Conservation (phyloP, 352 stramenopile species). For the Globisporangium nunn region DNA sequence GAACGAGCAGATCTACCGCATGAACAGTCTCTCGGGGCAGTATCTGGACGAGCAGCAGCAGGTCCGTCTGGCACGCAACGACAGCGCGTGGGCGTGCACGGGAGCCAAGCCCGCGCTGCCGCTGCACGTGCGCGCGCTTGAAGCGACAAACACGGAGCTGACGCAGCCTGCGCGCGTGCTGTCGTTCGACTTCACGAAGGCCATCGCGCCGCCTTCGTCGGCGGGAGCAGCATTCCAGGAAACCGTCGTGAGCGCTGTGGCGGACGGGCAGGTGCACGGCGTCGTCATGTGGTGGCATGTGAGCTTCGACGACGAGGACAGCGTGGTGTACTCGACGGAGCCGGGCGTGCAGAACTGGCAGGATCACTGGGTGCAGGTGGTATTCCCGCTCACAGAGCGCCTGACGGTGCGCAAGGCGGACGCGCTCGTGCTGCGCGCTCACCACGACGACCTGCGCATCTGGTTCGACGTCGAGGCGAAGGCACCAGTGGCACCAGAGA, state of each 20-base stretch:
- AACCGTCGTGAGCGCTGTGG: constrained; percentile 26
- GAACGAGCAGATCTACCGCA: constrained; percentile 53
- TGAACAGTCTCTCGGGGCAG: constrained; percentile 48
- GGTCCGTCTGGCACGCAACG: constrained; percentile 44
- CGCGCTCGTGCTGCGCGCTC: constrained; percentile 35
- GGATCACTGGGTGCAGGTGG: constrained; percentile 79
- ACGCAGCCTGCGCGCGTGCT: constrained; percentile 40
- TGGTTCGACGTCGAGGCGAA: constrained; percentile 62
- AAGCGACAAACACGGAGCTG: constrained; percentile 29
- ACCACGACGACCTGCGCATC: constrained; percentile 69
- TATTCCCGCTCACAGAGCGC: constrained; percentile 45
- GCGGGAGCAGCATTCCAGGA: constrained; percentile 15
- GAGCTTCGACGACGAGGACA: constrained; percentile 44
- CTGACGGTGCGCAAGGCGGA: constrained; percentile 17
- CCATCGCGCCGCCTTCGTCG: constrained; percentile 10
- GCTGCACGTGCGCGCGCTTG: constrained; percentile 48
- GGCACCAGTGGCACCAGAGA: neutral
- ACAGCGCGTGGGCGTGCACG: constrained; percentile 50
- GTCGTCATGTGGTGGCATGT: constrained; percentile 82
- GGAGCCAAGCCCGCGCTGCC: constrained; percentile 55
- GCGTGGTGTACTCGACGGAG: constrained; percentile 59
- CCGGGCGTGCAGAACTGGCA: constrained; percentile 70
- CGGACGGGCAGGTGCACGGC: constrained; percentile 39
- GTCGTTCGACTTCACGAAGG: constrained; percentile 59
- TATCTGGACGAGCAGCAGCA: constrained; percentile 21